phyloP scores from a whole-genome alignment of 176 grass and related monocot species.

The Tuctoria greenei region DNA sequence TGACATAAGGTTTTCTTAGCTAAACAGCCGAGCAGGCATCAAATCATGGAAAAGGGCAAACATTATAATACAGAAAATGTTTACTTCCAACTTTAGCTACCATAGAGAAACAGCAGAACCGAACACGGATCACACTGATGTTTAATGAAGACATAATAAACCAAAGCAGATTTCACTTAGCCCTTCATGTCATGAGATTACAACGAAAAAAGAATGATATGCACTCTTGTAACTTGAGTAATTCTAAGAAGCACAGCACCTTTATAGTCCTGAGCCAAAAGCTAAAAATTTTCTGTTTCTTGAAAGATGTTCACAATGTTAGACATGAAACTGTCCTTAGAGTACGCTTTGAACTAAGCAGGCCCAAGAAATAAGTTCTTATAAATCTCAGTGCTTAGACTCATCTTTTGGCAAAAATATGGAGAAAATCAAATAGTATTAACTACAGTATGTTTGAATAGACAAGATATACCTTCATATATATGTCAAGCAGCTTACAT shows the following conservation, averaged over 20 bases:
- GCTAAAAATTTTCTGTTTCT: slow-evolving; percentile 8
- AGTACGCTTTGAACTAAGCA: slow-evolving; percentile 19
- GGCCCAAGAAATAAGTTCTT: slow-evolving; percentile 18
- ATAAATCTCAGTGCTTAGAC: slow-evolving; percentile 11
- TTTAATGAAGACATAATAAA: slow-evolving; percentile 24
- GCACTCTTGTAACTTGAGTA: background rate
- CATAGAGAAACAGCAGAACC: slow-evolving; percentile 23
- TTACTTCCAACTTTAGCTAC: slow-evolving; percentile 17
- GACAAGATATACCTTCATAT: slow-evolving; percentile 76
- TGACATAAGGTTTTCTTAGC: background rate
- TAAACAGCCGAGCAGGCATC: background rate
- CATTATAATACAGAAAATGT: slow-evolving; percentile 1
- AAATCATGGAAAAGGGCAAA: slow-evolving; percentile 11
- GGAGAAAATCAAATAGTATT: slow-evolving; percentile 2
- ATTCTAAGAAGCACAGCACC: background rate
- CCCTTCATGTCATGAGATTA: slow-evolving; percentile 2
- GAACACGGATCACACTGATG: background rate
- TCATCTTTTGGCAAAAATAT: slow-evolving; percentile 3
- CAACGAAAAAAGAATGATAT: background rate
- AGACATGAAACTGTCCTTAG: slow-evolving; percentile 2
- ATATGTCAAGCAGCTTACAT: slow-evolving; percentile 90
- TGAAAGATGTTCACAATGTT: slow-evolving; percentile 8
- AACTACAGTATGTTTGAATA: slow-evolving; percentile 32
- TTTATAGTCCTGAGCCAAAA: background rate
- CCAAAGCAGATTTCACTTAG: slow-evolving; percentile 9